These are phyloP conservation scores for Boletales sp. DNA, from an alignment of 768 basidiomycete genomes.

Conservation along the genomic window DNA sequence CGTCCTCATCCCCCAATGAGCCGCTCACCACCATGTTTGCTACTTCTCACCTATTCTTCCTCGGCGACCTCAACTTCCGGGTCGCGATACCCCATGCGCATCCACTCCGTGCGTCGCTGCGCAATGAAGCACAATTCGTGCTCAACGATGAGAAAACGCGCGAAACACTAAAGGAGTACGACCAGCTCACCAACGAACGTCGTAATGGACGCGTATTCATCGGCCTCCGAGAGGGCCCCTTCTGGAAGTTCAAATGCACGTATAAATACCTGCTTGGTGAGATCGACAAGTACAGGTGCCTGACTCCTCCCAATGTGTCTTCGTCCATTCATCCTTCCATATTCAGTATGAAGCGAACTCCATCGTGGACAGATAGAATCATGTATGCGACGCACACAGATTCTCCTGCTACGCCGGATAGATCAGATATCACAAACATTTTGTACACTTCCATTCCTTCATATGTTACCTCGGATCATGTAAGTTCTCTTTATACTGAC, in stretches of 20 bases:
- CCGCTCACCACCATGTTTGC: slow-evolving; percentile 65
- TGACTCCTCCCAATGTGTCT: neutral
- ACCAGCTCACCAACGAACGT: slow-evolving; percentile 66
- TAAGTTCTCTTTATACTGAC: slow-evolving; percentile 33
- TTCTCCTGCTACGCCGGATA: slow-evolving; percentile 46
- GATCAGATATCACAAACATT: slow-evolving; percentile 57
- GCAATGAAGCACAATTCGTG: slow-evolving; percentile 34
- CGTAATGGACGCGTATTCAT: slow-evolving; percentile 63
- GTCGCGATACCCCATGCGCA: slow-evolving; percentile 60
- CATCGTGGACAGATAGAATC: slow-evolving; percentile 93
- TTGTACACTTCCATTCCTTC: slow-evolving; percentile 79
- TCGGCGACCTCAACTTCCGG: slow-evolving; percentile 94
- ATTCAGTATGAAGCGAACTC: slow-evolving; percentile 61
- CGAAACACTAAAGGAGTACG: slow-evolving; percentile 63
- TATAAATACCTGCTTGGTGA: slow-evolving; percentile 85
- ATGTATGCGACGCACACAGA: slow-evolving; percentile 79
- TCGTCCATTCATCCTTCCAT: neutral
- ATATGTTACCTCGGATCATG: slow-evolving; percentile 90
- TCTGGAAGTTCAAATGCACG: slow-evolving; percentile 86
- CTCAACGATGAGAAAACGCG: slow-evolving; percentile 50
- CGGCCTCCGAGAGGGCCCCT: slow-evolving; percentile 79
- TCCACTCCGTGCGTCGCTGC: slow-evolving; percentile 36
- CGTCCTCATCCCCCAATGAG: slow-evolving; percentile 35
- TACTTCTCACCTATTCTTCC: slow-evolving; percentile 87
- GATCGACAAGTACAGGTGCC: slow-evolving; percentile 78